These are phyloP conservation scores for Teunomyces lycoperdinae DNA, from an alignment of 805 yeast species.

Conservation along the genomic window DNA sequence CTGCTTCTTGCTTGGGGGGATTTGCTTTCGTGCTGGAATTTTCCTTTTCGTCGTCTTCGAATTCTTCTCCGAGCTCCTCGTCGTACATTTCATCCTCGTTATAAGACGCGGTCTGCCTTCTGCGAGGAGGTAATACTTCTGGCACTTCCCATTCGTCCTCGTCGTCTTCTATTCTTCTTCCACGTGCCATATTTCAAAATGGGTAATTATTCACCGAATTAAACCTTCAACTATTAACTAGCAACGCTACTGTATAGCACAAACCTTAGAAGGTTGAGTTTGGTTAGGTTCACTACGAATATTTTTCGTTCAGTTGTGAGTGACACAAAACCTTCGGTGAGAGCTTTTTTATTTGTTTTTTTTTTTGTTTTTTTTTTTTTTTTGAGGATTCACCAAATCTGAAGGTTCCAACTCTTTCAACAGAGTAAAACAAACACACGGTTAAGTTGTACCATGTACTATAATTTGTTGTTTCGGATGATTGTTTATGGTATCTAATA, in stretches of 20 bases:
- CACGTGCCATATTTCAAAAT: background rate
- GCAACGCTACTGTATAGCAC: background rate
- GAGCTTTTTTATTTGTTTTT: too few relatives aligned
- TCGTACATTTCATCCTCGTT: constrained; percentile 26
- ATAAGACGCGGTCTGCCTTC: constrained; percentile 10
- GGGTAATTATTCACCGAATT: background rate
- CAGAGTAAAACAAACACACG: background rate
- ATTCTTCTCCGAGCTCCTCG: constrained; percentile 23
- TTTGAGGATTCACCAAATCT: background rate
- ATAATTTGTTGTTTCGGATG: too few relatives aligned
- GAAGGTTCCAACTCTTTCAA: background rate
- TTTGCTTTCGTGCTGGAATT: background rate
- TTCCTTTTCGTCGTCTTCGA: constrained; percentile 1
- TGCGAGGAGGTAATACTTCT: constrained; percentile 11
- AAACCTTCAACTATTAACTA: background rate
- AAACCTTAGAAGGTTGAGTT: background rate
- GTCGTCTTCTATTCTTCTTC: constrained; percentile 7
- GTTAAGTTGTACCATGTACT: too few relatives aligned
- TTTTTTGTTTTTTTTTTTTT: background rate
- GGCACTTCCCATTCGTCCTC: constrained; percentile 20
- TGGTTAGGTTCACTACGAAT: background rate
- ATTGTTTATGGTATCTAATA: too few relatives aligned
- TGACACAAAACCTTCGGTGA: constrained; percentile 1
- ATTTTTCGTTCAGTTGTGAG: constrained; percentile 3
- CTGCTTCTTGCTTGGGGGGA: constrained; percentile 2